Evolutionary conservation across 2,329 filamentous ascomycete species (phyloP).

Genomic region (Fusarium sp.): DNA sequence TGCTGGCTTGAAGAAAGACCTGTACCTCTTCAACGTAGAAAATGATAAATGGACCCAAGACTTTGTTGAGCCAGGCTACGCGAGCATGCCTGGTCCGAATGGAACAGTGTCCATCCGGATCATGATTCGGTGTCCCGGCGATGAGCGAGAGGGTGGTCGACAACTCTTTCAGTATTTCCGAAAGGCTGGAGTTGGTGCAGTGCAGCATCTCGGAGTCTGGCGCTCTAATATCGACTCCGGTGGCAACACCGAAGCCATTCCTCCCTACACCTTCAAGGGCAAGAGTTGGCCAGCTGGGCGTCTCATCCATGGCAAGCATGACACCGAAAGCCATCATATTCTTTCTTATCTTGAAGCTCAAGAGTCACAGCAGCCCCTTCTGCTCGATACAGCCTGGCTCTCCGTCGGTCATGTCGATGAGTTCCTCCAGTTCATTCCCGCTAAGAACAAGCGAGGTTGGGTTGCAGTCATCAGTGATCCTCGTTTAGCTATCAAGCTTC

Average conservation of each 20-base stretch:
- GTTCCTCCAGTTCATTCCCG: slow-evolving; percentile 42
- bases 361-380: slow-evolving; percentile 46
- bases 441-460: slow-evolving; percentile 35
- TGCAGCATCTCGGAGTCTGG: slow-evolving; percentile 31
- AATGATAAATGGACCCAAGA: slow-evolving; percentile 53
- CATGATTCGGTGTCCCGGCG: slow-evolving; percentile 44
- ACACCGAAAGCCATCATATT: neutral
- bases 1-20: neutral
- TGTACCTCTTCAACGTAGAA: slow-evolving; percentile 1
- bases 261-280: neutral
- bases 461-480: slow-evolving; percentile 31
- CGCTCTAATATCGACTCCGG: neutral
- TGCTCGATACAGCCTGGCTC: slow-evolving; percentile 43
- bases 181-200: slow-evolving; percentile 38
- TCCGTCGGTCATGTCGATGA: slow-evolving; percentile 41
- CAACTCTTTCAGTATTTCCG: slow-evolving; percentile 45
- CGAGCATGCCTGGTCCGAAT: slow-evolving; percentile 50
- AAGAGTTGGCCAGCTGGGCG: neutral
- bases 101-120: slow-evolving; percentile 45
- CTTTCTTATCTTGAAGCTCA: slow-evolving; percentile 45
- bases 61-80: slow-evolving; percentile 51
- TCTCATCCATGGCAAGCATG: neutral
- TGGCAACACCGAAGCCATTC: slow-evolving; percentile 47
- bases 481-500: slow-evolving; percentile 1
- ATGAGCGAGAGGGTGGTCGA: slow-evolving; percentile 39